Evolutionary conservation across 306 rosid species (phyloP).

Genomic region (Cicer arietinum): DNA sequence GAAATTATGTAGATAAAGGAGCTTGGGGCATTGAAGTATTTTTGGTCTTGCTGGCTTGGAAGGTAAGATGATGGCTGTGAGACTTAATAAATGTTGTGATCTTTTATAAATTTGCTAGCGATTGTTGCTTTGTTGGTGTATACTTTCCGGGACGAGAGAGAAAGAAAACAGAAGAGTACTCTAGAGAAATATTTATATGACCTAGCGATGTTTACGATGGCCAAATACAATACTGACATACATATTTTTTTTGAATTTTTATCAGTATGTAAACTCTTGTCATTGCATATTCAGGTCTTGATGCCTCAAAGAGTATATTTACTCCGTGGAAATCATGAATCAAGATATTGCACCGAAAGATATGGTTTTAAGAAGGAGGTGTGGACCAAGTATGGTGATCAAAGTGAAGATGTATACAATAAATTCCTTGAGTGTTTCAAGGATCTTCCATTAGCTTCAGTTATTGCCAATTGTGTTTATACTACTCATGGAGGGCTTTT

Average conservation of each 20-base stretch:
- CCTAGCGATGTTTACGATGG: conserved; percentile 20
- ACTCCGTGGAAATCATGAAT: conserved; percentile 88
- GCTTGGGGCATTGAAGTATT: conserved; percentile 87
- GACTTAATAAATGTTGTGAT: conserved; percentile 23
- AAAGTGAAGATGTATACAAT: conserved; percentile 68
- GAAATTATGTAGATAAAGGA: conserved; percentile 83
- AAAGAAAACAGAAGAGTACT: not conserved
- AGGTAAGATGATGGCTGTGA: conserved; percentile 61
- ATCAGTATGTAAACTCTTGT: conserved; percentile 32
- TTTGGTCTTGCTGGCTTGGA: conserved; percentile 85
- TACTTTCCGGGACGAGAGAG: conserved; percentile 25
- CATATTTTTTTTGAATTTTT: conserved; percentile 23
- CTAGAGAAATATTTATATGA: conserved; percentile 35
- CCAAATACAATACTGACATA: conserved; percentile 5
- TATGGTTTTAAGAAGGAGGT: conserved; percentile 89
- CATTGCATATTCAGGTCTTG: conserved; percentile 63
- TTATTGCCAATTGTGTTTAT: conserved; percentile 74
- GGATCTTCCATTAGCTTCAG: conserved; percentile 89
- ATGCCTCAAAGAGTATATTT: conserved; percentile 89
- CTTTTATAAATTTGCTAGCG: conserved; percentile 8
- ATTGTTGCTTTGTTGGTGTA: conserved; percentile 22
- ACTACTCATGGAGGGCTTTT: conserved; percentile 92
- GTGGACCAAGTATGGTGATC: conserved; percentile 66
- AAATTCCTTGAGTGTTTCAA: conserved; percentile 81
- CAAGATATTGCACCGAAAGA: conserved; percentile 63